Percentiles rank a stretch among this genome's conserved stretches.
Conservation (phyloP, 495 filamentous ascomycete species). For the Penicillium antarcticum region DNA sequence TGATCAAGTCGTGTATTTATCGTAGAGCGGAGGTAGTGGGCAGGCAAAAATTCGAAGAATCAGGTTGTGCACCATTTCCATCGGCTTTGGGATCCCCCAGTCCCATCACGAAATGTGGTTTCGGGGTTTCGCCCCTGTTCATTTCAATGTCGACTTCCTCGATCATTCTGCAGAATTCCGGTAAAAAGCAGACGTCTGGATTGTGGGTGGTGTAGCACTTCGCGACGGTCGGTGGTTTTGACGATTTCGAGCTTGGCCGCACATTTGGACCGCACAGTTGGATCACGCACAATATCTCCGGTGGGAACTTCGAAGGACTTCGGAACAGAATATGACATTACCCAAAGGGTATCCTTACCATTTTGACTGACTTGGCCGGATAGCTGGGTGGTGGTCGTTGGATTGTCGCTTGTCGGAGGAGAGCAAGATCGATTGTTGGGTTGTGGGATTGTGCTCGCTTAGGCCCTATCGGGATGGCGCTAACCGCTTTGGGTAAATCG, state of each 20-base stretch:
- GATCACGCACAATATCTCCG: constrained; percentile 13
- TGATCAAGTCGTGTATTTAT: neutral
- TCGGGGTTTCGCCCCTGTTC: neutral
- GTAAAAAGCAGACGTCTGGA: neutral
- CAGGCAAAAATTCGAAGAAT: neutral
- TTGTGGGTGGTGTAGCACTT: neutral
- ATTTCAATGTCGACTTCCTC: neutral
- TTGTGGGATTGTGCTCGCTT: constrained; percentile 52
- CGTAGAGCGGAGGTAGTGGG: neutral
- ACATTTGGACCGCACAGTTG: constrained; percentile 10
- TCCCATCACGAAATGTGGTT: neutral
- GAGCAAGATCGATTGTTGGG: constrained; percentile 39
- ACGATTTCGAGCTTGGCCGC: constrained; percentile 23
- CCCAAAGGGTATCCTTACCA: constrained; percentile 45
- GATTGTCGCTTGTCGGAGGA: constrained; percentile 47
- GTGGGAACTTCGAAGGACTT: constrained; percentile 16
- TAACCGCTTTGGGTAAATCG: constrained; percentile 27
- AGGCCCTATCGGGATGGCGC: constrained; percentile 42
- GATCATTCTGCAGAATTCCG: neutral
- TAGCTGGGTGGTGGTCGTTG: constrained; percentile 48
- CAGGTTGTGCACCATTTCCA: neutral
- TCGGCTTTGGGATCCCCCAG: neutral
- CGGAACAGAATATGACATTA: constrained; percentile 18
- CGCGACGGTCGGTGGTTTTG: constrained; percentile 11
- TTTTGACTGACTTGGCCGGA: constrained; percentile 55